Evolutionary conservation across 306 rosid genomes (phyloP).

Genomic region (Vigna mungo): DNA sequence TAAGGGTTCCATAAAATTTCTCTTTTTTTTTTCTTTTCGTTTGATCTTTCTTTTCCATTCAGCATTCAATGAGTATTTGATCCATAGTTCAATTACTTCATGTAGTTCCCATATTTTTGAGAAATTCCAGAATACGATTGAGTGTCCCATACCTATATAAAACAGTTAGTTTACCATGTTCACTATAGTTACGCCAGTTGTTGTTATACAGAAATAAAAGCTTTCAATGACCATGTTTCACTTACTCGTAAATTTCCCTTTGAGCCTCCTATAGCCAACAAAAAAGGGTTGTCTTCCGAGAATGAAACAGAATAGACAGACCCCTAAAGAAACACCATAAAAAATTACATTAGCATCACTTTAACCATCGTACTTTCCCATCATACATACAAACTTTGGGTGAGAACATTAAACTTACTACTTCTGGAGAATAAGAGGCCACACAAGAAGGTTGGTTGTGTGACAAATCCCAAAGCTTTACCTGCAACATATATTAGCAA

Average conservation of each 20-base stretch:
- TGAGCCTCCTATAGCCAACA: constrained; percentile 88
- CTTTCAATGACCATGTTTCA: background rate
- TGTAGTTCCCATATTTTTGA: no score
- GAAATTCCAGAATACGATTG: no score
- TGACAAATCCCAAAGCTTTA: constrained; percentile 94
- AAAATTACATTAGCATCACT: constrained; percentile 5
- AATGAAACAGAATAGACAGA: constrained; percentile 64
- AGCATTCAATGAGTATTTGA: no score
- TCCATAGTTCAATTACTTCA: no score
- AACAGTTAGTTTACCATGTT: no score
- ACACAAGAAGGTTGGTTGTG: constrained; percentile 83
- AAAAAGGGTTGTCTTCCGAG: constrained; percentile 78
- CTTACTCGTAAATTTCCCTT: constrained; percentile 77
- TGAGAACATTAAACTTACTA: constrained; percentile 54
- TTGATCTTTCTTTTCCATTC: no score
- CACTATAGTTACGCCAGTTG: no score
- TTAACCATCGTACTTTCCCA: background rate
- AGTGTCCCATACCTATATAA: no score
- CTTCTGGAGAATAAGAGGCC: constrained; percentile 60
- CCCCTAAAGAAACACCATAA: constrained; percentile 59
- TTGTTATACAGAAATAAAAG: no score
- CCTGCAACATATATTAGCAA: constrained; percentile 52
- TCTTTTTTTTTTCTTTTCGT: no score
- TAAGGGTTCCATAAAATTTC: no score
- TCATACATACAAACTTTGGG: no score